phyloP scores from a whole-genome alignment of 1,284 basidiomycete genomes.

The Ustilago trichophora region DNA sequence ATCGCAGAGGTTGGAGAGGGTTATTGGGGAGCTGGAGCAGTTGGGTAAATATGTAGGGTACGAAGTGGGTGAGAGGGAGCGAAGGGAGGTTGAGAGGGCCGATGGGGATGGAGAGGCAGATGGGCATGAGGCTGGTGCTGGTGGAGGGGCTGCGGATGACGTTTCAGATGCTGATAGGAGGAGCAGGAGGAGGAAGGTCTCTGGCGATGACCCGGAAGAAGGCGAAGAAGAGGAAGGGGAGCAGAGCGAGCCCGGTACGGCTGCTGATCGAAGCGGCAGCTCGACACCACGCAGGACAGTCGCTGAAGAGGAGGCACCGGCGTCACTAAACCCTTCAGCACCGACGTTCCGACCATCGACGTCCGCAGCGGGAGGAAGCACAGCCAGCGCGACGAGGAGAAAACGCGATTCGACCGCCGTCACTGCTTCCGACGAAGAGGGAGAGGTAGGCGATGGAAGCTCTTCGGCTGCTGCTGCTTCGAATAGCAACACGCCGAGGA shows the following conservation, averaged over 20 bases:
- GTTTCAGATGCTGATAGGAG: constrained; percentile 1
- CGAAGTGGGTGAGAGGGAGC: constrained; percentile 52
- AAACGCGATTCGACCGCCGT: constrained; percentile 35
- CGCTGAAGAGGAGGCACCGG: background rate
- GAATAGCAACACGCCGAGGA: constrained; percentile 42
- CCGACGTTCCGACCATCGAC: constrained; percentile 16
- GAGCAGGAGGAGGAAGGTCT: background rate
- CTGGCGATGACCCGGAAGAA: constrained; percentile 26
- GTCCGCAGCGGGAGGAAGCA: background rate
- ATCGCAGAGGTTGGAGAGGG: constrained; percentile 15
- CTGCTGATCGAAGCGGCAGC: constrained; percentile 14
- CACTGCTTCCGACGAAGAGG: constrained; percentile 35
- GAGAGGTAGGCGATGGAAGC: constrained; percentile 32
- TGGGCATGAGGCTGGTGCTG: background rate
- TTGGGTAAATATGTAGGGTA: constrained; percentile 39
- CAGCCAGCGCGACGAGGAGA: too few relatives aligned
- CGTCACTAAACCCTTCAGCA: constrained; percentile 20
- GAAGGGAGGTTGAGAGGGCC: constrained; percentile 44
- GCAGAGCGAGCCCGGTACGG: too few relatives aligned
- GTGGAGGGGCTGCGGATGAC: constrained; percentile 1
- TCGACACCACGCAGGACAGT: constrained; percentile 9
- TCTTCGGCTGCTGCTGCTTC: constrained; percentile 9
- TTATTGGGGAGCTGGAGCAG: constrained; percentile 8
- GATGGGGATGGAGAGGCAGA: constrained; percentile 45
- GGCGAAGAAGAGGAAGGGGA: constrained; percentile 28